phyloP scores from a whole-genome alignment of 2,329 filamentous ascomycete genomes.

The Beauveria varroae region DNA sequence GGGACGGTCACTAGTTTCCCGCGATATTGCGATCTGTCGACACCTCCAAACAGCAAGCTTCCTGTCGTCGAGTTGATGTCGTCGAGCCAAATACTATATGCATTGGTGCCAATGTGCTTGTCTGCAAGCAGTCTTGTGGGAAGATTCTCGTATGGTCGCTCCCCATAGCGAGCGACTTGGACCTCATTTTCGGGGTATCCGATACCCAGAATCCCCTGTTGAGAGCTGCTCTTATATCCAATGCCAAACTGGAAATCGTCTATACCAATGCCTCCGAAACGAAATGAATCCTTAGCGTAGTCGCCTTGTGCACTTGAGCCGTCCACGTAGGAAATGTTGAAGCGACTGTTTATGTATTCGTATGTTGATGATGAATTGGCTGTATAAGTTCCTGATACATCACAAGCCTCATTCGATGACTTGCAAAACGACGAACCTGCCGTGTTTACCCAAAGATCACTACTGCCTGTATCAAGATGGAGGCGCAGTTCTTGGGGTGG shows the following conservation, averaged over 20 bases:
- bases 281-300: conserved; percentile 69
- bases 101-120: conserved; percentile 55
- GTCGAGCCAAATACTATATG: conserved; percentile 71
- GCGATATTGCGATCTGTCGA: conserved; percentile 58
- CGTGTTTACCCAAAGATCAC: conserved; percentile 65
- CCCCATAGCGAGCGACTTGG: conserved; percentile 50
- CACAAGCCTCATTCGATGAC: conserved; percentile 42
- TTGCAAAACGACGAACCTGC: conserved; percentile 53
- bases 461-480: conserved; percentile 62
- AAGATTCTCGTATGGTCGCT: conserved; percentile 57
- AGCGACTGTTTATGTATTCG: conserved; percentile 61
- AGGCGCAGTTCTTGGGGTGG: conserved; percentile 50
- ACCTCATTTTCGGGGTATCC: conserved; percentile 78
- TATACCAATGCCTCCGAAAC: conserved; percentile 47
- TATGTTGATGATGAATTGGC: conserved; percentile 71
- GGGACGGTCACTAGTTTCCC: conserved; percentile 61
- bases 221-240: conserved; percentile 53
- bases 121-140: conserved; percentile 56
- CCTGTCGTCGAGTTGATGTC: conserved; percentile 59
- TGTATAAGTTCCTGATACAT: conserved; percentile 56
- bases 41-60: conserved; percentile 66
- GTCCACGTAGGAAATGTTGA: conserved; percentile 86
- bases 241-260: conserved; percentile 62
- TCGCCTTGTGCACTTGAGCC: conserved; percentile 70
- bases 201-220: conserved; percentile 75